Evolutionary conservation across 768 basidiomycete genomes (phyloP).

Genomic region (Mycena latifolia): DNA sequence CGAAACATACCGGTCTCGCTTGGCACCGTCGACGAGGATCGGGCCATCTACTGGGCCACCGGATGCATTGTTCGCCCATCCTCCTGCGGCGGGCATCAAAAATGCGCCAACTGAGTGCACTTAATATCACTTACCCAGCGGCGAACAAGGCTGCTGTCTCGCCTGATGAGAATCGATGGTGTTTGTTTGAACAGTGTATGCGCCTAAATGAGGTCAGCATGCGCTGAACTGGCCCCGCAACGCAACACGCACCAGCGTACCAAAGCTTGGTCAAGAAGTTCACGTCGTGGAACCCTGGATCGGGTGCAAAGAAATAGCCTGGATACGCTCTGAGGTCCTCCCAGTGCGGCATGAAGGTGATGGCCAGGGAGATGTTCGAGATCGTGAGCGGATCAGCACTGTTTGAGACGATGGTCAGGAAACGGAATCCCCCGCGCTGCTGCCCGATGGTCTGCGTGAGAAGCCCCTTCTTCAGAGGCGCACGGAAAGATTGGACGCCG

Average conservation of each 20-base stretch:
- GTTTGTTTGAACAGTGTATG: conserved; percentile 67
- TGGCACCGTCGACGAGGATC: conserved; percentile 67
- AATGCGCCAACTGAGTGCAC: neutral
- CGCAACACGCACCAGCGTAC: conserved; percentile 56
- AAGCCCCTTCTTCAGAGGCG: conserved; percentile 42
- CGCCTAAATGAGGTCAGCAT: conserved; percentile 31
- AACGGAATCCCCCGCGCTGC: conserved; percentile 63
- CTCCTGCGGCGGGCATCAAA: conserved; percentile 40
- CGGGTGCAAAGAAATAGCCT: conserved; percentile 60
- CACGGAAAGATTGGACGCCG: conserved; percentile 48
- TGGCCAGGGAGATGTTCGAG: conserved; percentile 56
- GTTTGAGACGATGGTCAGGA: conserved; percentile 58
- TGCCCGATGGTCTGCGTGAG: conserved; percentile 51
- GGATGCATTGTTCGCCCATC: conserved; percentile 62
- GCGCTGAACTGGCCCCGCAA: neutral
- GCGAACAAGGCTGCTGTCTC: conserved; percentile 47
- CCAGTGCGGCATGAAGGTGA: conserved; percentile 63
- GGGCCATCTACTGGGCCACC: conserved; percentile 61
- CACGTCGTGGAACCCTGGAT: conserved; percentile 56
- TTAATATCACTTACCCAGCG: conserved; percentile 1
- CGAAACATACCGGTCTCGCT: conserved; percentile 57
- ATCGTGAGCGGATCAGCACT: conserved; percentile 52
- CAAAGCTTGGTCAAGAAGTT: conserved; percentile 64
- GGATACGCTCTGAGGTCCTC: conserved; percentile 58
- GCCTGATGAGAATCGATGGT: conserved; percentile 54